These are phyloP conservation scores for Omphalotus guepiniiformis DNA, from an alignment of 768 basidiomycete genomes.

Conservation along the genomic window DNA sequence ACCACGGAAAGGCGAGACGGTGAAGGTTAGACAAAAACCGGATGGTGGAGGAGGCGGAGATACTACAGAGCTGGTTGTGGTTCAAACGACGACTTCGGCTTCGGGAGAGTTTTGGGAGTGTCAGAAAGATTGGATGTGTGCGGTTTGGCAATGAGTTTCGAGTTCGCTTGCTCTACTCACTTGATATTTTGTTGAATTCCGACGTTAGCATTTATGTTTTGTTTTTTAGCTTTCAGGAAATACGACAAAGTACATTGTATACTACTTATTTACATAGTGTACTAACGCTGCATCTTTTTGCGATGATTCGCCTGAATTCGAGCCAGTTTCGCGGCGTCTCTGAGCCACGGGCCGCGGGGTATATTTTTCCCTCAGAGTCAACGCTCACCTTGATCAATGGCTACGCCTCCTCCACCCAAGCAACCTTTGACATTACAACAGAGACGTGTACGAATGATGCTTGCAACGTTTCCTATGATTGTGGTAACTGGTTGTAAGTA, in stretches of 20 bases:
- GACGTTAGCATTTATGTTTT: too few relatives aligned
- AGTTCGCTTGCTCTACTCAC: neutral
- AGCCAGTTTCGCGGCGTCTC: too few relatives aligned
- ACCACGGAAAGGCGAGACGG: conserved; percentile 33
- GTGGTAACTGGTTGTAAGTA: conserved; percentile 6
- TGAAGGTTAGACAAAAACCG: conserved; percentile 29
- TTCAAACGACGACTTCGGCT: neutral
- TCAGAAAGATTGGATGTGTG: conserved; percentile 8
- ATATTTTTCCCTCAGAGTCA: too few relatives aligned
- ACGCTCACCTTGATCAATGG: too few relatives aligned
- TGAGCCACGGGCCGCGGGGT: too few relatives aligned
- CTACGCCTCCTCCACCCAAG: neutral
- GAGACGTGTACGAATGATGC: conserved; percentile 3
- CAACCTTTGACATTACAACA: conserved; percentile 3
- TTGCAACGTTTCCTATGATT: conserved; percentile 7
- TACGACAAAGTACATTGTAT: too few relatives aligned
- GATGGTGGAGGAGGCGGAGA: neutral
- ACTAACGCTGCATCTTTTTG: too few relatives aligned
- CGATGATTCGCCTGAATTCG: too few relatives aligned
- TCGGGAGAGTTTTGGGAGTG: conserved; percentile 7
- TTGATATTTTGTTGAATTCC: too few relatives aligned
- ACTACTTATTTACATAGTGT: too few relatives aligned
- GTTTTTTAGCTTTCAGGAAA: too few relatives aligned
- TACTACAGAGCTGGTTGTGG: neutral
- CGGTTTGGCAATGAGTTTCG: neutral